These are phyloP conservation scores for Scalesia atractyloides DNA, from an alignment of 129 eudicot genomes.

Conservation along the genomic window DNA sequence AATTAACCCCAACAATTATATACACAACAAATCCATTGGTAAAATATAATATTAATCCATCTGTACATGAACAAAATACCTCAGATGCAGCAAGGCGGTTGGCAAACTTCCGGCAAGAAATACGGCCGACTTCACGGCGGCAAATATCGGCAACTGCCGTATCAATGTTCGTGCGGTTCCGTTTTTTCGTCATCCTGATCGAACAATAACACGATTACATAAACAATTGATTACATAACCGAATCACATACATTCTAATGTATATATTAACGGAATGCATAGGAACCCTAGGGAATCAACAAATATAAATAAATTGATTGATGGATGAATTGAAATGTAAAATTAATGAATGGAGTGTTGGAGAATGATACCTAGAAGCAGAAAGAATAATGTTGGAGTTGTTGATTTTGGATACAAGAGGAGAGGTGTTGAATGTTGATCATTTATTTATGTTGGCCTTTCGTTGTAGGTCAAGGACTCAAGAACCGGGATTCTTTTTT, in stretches of 20 bases:
- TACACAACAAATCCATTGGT: neutral
- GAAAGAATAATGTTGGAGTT: slow-evolving; percentile 19
- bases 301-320: too few relatives aligned
- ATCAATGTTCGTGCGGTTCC: slow-evolving; percentile 41
- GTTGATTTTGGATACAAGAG: neutral
- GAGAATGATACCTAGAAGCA: slow-evolving; percentile 11
- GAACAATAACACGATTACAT: slow-evolving; percentile 9
- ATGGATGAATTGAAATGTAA: neutral
- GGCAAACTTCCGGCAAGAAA: slow-evolving; percentile 67
- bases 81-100: slow-evolving; percentile 76
- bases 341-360: neutral
- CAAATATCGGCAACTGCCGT: slow-evolving; percentile 62
- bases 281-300: neutral
- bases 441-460: neutral
- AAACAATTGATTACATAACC: neutral
- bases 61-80: slow-evolving; percentile 36
- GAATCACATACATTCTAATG: neutral
- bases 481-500: neutral
- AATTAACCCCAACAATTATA: too few relatives aligned
- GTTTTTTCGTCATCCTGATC: slow-evolving; percentile 44
- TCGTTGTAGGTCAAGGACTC: neutral
- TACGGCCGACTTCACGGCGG: slow-evolving; percentile 74
- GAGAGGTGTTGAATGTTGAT: neutral
- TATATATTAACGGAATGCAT: neutral
- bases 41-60: neutral